Evolutionary conservation across 2,329 filamentous ascomycete genomes (phyloP).

Genomic region (Claviceps maximensis): DNA sequence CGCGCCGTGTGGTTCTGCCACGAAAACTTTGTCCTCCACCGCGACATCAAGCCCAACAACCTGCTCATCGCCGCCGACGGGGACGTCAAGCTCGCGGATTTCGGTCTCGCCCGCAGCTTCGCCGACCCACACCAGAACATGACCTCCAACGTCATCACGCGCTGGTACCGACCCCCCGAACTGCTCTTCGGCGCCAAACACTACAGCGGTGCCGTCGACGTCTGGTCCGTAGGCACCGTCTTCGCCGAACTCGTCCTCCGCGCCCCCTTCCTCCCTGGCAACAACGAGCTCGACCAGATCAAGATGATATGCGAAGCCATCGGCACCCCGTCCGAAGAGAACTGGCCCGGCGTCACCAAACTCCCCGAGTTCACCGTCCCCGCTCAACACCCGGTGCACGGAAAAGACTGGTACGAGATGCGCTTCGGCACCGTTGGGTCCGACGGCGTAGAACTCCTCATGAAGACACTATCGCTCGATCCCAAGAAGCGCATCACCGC

Average conservation of each 20-base stretch:
- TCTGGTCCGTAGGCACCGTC: slow-evolving; percentile 88
- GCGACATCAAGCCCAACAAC: slow-evolving; percentile 99
- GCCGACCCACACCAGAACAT: slow-evolving; percentile 79
- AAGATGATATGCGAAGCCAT: slow-evolving; percentile 71
- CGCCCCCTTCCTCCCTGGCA: slow-evolving; percentile 69
- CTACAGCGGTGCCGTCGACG: slow-evolving; percentile 81
- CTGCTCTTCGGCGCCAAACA: slow-evolving; percentile 80
- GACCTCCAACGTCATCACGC: slow-evolving; percentile 90
- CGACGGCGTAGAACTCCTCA: slow-evolving; percentile 76
- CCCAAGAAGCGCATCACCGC: slow-evolving; percentile 75
- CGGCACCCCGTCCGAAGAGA: slow-evolving; percentile 83
- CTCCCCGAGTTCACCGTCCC: slow-evolving; percentile 70
- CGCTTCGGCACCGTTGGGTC: slow-evolving; percentile 70
- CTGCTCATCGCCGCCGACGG: slow-evolving; percentile 86
- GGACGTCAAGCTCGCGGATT: slow-evolving; percentile 92
- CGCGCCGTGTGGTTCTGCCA: slow-evolving; percentile 95
- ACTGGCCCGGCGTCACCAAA: slow-evolving; percentile 83
- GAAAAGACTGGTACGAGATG: slow-evolving; percentile 57
- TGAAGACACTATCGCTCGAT: slow-evolving; percentile 73
- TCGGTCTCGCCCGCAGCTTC: slow-evolving; percentile 82
- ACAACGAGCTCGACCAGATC: slow-evolving; percentile 78
- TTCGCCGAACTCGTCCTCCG: slow-evolving; percentile 84
- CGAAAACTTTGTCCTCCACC: slow-evolving; percentile 83
- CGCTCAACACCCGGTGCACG: slow-evolving; percentile 47
- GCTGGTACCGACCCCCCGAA: slow-evolving; percentile 93